Base-by-base conservation (phyloP, 2,329 filamentous ascomycete species). In the Venturia carpophila region DNA sequence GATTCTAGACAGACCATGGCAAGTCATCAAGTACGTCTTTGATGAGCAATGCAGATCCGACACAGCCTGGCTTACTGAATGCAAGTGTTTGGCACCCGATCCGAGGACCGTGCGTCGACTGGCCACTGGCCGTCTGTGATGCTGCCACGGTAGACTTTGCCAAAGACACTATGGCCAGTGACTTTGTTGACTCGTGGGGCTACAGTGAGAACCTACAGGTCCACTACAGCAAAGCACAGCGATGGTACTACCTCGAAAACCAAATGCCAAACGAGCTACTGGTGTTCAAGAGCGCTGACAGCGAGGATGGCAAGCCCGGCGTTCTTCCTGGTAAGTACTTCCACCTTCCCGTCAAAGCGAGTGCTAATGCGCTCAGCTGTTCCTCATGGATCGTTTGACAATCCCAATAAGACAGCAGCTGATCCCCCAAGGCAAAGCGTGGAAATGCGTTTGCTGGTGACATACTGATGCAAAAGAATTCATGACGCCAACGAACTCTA, bases 191-290 rank as follows among this genome's bases (percentile, higher is more conserved):
- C 11, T 27, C 56, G 5, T 49, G 61, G 47, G 52, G 62, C 6
- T 65, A 55, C 45, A 65, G 27, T n/a, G 66, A 67, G 52, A 67
- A 67, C 55, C 30, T 45, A 21, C 47, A 60, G 43, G 52, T 68
- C n/a, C 66, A 64, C 60, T 64, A 66, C 62, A 66, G 63, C 61
- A 34, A 60, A 24, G 49, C 62, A 24, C 67, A 68, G 56, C 47
- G 41, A 49, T 68, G 67, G 66, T 68, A 67, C 45, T 68, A 67
- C 61, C 62, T 66, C 30, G 42, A 56, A 34, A 56, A 66, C 39
- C 64, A 67, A 42, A 30, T 45, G 49, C 41, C 63, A 37, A 30
- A 60, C 39, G 65, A 67, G 43, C 27, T 67, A n/a, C 17, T 65
- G 30, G 64, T 64, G n/a, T 65, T 65, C 60, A 34, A 60, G 21